Evolutionary conservation across 1,284 basidiomycete species (phyloP).

Genomic region (Agroathelia rolfsii): DNA sequence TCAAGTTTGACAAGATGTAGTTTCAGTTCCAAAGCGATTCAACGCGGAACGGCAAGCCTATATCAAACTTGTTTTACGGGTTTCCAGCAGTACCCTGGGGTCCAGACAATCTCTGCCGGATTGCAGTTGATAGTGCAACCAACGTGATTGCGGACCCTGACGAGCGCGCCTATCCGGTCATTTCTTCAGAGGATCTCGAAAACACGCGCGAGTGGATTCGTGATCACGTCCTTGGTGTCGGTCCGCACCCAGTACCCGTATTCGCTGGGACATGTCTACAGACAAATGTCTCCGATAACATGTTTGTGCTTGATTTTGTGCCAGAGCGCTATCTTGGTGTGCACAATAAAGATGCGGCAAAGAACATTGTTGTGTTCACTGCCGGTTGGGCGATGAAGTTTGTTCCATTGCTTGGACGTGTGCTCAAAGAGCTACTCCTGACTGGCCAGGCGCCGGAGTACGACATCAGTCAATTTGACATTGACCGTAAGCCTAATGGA

Average conservation of each 20-base stretch:
- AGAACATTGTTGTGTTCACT: conserved; percentile 9
- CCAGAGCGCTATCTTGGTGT: conserved; percentile 2
- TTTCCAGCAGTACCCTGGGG: conserved; percentile 9
- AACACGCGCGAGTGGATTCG: conserved; percentile 7
- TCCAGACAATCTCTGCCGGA: conserved; percentile 8
- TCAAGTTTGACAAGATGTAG: conserved; percentile 7
- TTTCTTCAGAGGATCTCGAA: too few relatives aligned
- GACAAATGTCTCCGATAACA: too few relatives aligned
- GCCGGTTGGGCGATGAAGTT: conserved; percentile 11
- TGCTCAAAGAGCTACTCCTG: conserved; percentile 7
- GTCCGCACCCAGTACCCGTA: conserved; percentile 7
- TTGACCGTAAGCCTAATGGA: too few relatives aligned
- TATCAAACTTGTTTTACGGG: conserved; percentile 8
- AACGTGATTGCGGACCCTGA: conserved; percentile 8
- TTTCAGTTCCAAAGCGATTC: conserved; percentile 7
- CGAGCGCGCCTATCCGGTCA: conserved; percentile 5
- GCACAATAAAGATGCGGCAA: background rate
- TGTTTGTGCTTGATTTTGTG: conserved; percentile 9
- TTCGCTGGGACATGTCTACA: conserved; percentile 9
- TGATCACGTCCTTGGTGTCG: conserved; percentile 7
- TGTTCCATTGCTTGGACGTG: conserved; percentile 7
- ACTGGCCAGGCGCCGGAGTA: conserved; percentile 5
- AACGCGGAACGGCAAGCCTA: too few relatives aligned
- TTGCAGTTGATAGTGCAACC: conserved; percentile 9
- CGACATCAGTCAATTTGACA: conserved; percentile 7